Percentiles rank a stretch among this genome's conserved stretches.
These are phyloP conservation scores for Suhomyces wounanorum DNA, from an alignment of 1,139 yeast species.

Conservation along the genomic window DNA sequence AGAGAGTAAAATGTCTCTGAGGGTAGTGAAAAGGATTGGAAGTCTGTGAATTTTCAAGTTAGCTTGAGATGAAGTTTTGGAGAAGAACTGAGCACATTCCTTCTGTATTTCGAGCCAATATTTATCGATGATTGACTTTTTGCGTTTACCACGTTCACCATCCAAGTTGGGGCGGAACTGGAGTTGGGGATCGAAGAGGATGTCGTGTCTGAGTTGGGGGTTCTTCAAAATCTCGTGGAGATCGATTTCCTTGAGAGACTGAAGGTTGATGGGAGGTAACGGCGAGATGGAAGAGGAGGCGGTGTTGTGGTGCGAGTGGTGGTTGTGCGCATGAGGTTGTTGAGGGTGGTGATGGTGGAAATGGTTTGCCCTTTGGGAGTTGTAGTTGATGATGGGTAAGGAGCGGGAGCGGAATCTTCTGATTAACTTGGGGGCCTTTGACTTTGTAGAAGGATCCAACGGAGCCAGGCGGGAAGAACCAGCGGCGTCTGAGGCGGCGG, in stretches of 20 bases:
- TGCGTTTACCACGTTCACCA: conserved; percentile 84
- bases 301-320: conserved; percentile 17
- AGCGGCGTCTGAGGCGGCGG: conserved; percentile 7
- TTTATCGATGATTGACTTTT: conserved; percentile 71
- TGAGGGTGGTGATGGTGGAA: conserved; percentile 21
- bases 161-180: conserved; percentile 92
- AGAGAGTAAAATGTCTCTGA: conserved; percentile 73
- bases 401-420: conserved; percentile 46
- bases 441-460: conserved; percentile 17
- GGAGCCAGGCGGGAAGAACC: conserved; percentile 1
- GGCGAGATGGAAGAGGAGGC: conserved; percentile 29
- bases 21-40: conserved; percentile 71
- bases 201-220: conserved; percentile 92
- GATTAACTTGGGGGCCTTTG: conserved; percentile 40
- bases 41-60: conserved; percentile 47
- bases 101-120: conserved; percentile 79
- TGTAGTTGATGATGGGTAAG: conserved; percentile 46
- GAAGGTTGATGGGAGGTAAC: conserved; percentile 85
- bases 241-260: conserved; percentile 83
- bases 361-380: conserved; percentile 23
- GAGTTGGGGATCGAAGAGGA: conserved; percentile 86
- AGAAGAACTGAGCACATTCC: conserved; percentile 55
- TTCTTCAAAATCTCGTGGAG: conserved; percentile 85
- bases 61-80: conserved; percentile 12
- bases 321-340: conserved; percentile 11